Evolutionary conservation across 805 yeast species (phyloP).

Genomic region (Candida suzukii): DNA sequence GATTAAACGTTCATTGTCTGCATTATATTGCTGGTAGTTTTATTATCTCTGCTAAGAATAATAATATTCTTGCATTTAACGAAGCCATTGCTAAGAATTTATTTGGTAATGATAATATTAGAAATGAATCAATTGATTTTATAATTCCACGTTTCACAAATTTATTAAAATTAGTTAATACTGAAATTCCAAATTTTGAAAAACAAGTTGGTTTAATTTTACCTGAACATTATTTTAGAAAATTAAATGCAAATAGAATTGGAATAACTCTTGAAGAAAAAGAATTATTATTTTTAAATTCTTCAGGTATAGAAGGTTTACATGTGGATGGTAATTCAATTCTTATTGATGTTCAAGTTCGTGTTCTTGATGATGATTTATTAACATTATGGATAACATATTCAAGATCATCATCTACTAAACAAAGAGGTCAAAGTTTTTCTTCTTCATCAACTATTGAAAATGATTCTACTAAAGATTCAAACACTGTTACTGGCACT

Average conservation of each 20-base stretch:
- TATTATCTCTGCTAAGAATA: conserved; percentile 48
- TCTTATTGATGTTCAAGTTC: conserved; percentile 70
- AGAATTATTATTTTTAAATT: conserved; percentile 45
- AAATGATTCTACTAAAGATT: background rate
- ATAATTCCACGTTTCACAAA: conserved; percentile 59
- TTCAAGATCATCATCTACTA: conserved; percentile 37
- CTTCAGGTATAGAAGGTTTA: conserved; percentile 60
- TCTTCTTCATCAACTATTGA: background rate
- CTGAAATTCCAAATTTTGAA: conserved; percentile 31
- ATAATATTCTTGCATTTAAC: conserved; percentile 63
- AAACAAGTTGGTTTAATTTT: conserved; percentile 64
- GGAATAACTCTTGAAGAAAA: conserved; percentile 30
- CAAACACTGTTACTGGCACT: background rate
- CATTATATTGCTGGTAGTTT: conserved; percentile 88
- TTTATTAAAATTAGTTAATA: conserved; percentile 35
- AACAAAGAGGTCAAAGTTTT: background rate
- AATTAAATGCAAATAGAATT: conserved; percentile 39
- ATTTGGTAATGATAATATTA: conserved; percentile 58
- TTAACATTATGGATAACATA: conserved; percentile 82
- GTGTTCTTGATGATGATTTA: conserved; percentile 55
- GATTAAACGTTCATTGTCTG: conserved; percentile 64
- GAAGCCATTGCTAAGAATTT: conserved; percentile 70
- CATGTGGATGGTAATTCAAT: conserved; percentile 65
- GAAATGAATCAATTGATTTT: conserved; percentile 41
- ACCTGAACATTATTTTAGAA: conserved; percentile 88